Conservation (phyloP, 352 stramenopile genomes). For the Phytophthora sojae region DNA sequence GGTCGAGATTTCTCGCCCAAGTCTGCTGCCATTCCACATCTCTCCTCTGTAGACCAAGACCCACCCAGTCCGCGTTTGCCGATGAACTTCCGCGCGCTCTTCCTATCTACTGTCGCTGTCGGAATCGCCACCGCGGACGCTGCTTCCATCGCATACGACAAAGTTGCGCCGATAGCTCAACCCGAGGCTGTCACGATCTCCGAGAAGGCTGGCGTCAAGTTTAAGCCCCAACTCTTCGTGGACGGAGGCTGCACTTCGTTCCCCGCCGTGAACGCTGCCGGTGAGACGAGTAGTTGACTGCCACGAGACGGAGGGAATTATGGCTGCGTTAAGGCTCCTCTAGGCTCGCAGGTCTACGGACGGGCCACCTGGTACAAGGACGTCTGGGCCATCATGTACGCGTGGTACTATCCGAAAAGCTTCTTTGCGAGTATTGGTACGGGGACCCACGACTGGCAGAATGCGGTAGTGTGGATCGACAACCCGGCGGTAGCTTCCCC, state of each 20-base stretch:
- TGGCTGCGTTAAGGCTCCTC: not conserved
- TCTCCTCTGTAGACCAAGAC: too few relatives aligned
- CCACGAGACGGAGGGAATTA: not conserved
- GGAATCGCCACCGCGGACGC: too few relatives aligned
- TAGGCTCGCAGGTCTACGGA: not conserved
- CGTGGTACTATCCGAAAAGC: not conserved
- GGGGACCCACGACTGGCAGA: not conserved
- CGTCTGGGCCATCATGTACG: conserved; percentile 1
- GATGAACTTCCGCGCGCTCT: too few relatives aligned
- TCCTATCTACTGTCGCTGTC: too few relatives aligned
- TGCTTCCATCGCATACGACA: too few relatives aligned
- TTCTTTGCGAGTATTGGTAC: not conserved
- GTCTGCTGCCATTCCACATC: too few relatives aligned
- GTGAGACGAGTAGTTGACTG: not conserved
- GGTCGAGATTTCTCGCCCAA: too few relatives aligned
- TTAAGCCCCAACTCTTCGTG: not conserved
- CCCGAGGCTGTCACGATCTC: too few relatives aligned
- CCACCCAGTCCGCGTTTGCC: too few relatives aligned
- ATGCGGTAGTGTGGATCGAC: not conserved
- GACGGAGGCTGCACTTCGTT: not conserved
- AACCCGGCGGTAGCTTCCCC: not conserved
- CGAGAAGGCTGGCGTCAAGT: not conserved
- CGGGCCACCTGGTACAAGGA: not conserved
- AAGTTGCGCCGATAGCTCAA: too few relatives aligned
- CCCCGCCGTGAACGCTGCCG: not conserved